Conservation (phyloP, 345 rosid species). For the Salix dunnii region DNA sequence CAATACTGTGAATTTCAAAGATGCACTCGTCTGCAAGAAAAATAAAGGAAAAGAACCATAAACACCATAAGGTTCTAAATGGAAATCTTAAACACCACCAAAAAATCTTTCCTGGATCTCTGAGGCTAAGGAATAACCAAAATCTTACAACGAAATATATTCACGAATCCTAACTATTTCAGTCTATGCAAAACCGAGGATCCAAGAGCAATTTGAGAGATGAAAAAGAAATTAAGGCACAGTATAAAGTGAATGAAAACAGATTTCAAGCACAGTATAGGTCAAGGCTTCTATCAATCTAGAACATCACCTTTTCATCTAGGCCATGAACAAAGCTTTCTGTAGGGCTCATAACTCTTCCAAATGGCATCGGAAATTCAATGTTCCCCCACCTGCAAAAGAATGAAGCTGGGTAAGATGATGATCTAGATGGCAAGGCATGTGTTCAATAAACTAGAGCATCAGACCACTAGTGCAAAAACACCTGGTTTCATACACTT, state of each 20-base stretch:
- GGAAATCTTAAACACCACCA: background rate
- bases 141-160: background rate
- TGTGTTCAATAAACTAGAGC: background rate
- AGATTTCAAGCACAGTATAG: background rate
- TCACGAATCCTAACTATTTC: background rate
- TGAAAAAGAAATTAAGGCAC: background rate
- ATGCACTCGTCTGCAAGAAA: slow-evolving; percentile 82
- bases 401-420: slow-evolving; percentile 18
- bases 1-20: slow-evolving; percentile 90
- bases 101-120: background rate
- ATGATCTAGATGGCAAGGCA: slow-evolving; percentile 3
- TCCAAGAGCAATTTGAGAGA: background rate
- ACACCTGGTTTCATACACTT: background rate
- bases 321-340: slow-evolving; percentile 87
- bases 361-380: slow-evolving; percentile 93
- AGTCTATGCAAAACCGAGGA: background rate
- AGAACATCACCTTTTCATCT: slow-evolving; percentile 75
- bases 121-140: background rate
- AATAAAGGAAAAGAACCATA: background rate
- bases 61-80: background rate
- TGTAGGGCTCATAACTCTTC: slow-evolving; percentile 87
- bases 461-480: background rate
- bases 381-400: slow-evolving; percentile 79
- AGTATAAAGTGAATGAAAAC: slow-evolving; percentile 2
- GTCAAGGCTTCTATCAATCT: background rate